Evolutionary conservation across 2,329 filamentous ascomycete species (phyloP).

Genomic region (Bipolaris gigantea): DNA sequence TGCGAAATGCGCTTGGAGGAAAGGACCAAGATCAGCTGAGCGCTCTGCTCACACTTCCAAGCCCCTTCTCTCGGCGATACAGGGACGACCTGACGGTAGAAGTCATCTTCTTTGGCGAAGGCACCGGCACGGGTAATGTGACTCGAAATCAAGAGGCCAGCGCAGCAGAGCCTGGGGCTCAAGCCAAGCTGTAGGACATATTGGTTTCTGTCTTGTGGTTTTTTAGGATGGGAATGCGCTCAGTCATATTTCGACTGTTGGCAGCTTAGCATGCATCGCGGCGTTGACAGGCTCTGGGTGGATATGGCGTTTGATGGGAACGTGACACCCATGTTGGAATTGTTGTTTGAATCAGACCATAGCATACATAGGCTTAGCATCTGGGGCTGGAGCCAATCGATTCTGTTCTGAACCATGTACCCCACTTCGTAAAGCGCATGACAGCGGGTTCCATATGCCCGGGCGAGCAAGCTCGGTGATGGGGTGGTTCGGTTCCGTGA

Average conservation of each 20-base stretch:
- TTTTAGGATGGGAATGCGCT: background rate
- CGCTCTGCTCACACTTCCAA: slow-evolving; percentile 85
- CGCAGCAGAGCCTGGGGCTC: slow-evolving; percentile 55
- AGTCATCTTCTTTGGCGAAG: slow-evolving; percentile 96
- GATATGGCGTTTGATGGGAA: slow-evolving; percentile 12
- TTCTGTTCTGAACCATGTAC: background rate
- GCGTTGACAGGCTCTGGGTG: slow-evolving; percentile 12
- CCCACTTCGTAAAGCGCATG: background rate
- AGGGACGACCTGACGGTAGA: slow-evolving; percentile 96
- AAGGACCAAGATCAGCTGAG: slow-evolving; percentile 93
- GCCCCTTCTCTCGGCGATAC: slow-evolving; percentile 88
- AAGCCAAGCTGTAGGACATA: slow-evolving; percentile 51
- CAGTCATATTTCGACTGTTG: background rate
- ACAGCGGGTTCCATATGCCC: slow-evolving; percentile 1
- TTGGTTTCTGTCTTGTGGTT: background rate
- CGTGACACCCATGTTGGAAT: background rate
- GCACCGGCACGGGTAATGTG: slow-evolving; percentile 73
- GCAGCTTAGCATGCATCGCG: slow-evolving; percentile 4
- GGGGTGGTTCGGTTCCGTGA: slow-evolving; percentile 12
- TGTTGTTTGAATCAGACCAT: background rate
- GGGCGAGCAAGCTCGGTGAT: background rate
- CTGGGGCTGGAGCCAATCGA: background rate
- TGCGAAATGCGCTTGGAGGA: slow-evolving; percentile 91
- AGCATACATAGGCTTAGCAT: slow-evolving; percentile 3
- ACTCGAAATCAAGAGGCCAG: slow-evolving; percentile 86